Base-by-base conservation (phyloP, 2,329 filamentous ascomycete species). In the Nannizzia gypsea region DNA sequence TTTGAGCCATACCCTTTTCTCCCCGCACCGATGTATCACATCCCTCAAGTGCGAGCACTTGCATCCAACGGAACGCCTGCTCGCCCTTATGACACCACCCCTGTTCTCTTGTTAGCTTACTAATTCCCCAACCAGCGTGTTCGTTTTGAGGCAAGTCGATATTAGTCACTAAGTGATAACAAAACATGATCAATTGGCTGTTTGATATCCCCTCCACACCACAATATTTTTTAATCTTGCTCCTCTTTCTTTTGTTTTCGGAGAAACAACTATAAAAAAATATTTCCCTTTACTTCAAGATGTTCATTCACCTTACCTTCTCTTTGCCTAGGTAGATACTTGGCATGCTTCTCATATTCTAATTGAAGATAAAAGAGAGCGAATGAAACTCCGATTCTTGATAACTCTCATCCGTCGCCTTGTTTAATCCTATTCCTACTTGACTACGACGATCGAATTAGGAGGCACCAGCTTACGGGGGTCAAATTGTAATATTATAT, bases 171-270 rank as follows among this genome's bases (percentile, higher is more conserved):
- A 31, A n/a, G 50, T 54, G 50, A 54, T 54, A 36, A 54, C 13
- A 52, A 54, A 54, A 54, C 50, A 54, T 31, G 50, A 31, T 54
- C 50, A 54, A 54, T 54, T 54, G 50, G 50, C 9, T 54, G 50
- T 54, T 54, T 34, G 50, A 54, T 54, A 54, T 54, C 50, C 50
- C 42, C 50, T 54, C 50, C 13, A 54, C 31, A 11, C 15, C 50
- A 24, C n/a, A 50, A 22, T 50, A 50, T 50, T 26, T 50, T 50
- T 26, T 54, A 31, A 52, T 13, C 34, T 54, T 42, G 4, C 15
- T 42, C 44, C 24, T 22, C 34, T 15, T 54, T 34, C n/a, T 8
- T 54, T 54, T 54, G 26, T 26, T 54, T 54, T 54, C 50, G 50
- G 50, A 54, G 50, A 54, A 31, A 13, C 15, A 34, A 54, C 34